Evolutionary conservation across 192 early-diverging fungal species (phyloP), one percentile per base, ranked within the genome.

Genomic region (Entomortierella parvispora): DNA sequence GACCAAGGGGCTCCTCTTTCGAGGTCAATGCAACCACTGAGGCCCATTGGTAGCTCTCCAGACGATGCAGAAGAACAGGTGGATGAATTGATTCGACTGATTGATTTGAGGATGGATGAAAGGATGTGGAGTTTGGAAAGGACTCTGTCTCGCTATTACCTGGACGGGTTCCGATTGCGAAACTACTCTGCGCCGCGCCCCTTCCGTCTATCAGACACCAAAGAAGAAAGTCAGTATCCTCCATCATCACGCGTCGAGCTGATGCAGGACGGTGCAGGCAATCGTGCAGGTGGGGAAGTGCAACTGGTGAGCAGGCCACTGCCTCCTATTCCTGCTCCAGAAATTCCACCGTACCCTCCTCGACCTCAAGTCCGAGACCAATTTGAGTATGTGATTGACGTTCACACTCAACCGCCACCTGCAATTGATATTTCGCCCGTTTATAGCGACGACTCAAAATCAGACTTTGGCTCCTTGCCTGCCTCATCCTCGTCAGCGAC

Each of bases 61-160:
- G 60, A 64, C 11, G 65, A 68, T 22, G 42, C 20, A 2, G 74
- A 77, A 23, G 61, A 57, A 29, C 65, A 68, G 46, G 66, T 77
- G 15, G 66, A 67, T 5, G 74, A 77, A 33, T 31, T 77, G 42
- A 77, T 77, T 17, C 74, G 74, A 49, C 26, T 77, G 47, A 77
- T 77, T 45, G 74, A 77, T 29, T 15, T 77, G 28, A 28, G 74
- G 23, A 66, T 77, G 3, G 74, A 77, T 25, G 74, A 77, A 25
- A 31, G 74, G 29, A 77, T 77, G 74, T 77, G 74, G 74, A 77
- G 65, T 53, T 32, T 77, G 28, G 74, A 77, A 40, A 49, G 44
- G 42, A 77, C 74, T 8, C 32, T 77, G 22, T 44, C 74, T 6
- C 62, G 74, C 48, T 77, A 64, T 23, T 77, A 77, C 54, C 49